Evolutionary conservation across 495 filamentous ascomycete genomes (phyloP).

Genomic region (Friedmanniomyces endolithicus): DNA sequence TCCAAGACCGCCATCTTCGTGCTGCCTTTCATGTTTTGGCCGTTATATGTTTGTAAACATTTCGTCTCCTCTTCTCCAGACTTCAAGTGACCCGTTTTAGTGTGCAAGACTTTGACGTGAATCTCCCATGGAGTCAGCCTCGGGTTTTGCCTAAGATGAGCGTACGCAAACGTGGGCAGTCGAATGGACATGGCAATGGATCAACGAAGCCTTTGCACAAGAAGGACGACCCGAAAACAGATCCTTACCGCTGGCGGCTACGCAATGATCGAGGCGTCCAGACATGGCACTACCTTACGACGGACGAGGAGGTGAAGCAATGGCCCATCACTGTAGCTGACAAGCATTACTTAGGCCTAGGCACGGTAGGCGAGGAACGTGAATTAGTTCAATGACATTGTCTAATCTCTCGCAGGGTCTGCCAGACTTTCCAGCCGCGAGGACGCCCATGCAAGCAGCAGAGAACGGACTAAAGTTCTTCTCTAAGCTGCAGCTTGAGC

Average conservation of each 20-base stretch:
- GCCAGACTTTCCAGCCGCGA: conserved; percentile 54
- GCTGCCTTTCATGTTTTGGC: too few species aligned
- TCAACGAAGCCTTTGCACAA: not conserved
- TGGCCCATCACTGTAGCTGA: conserved; percentile 84
- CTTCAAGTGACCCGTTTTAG: too few species aligned
- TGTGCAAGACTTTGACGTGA: too few species aligned
- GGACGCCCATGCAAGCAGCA: conserved; percentile 61
- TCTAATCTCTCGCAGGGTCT: not conserved
- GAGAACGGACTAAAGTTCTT: conserved; percentile 82
- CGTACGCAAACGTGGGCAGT: conserved; percentile 14
- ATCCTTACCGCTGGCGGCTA: conserved; percentile 73
- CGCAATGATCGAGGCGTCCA: conserved; percentile 70
- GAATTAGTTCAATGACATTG: not conserved
- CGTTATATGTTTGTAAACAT: too few species aligned
- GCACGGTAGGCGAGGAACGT: conserved; percentile 37
- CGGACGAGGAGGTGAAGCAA: conserved; percentile 54
- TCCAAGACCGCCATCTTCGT: too few species aligned
- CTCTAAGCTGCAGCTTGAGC: conserved; percentile 72
- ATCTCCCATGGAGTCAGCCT: not conserved
- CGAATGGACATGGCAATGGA: conserved; percentile 8
- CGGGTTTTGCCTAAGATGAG: not conserved
- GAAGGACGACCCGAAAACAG: conserved; percentile 40
- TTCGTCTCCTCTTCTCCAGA: too few species aligned
- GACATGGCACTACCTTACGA: conserved; percentile 85
- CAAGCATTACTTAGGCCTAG: conserved; percentile 69